Evolutionary conservation across 2,329 filamentous ascomycete genomes (phyloP), one percentile per base, ranked within the genome.

Genomic region (Rutstroemia sydowiana): DNA sequence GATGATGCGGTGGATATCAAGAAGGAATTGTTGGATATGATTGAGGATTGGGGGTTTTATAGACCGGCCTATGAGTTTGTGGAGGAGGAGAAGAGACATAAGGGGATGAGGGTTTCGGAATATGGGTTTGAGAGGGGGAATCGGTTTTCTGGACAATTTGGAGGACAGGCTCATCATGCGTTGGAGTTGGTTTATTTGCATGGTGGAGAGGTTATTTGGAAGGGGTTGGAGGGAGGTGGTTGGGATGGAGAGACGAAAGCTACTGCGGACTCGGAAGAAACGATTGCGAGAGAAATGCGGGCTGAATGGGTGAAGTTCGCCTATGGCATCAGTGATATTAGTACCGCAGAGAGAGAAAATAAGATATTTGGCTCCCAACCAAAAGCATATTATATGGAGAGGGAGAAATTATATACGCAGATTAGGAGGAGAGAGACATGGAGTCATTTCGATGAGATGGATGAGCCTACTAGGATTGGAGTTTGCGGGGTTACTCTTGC

Each of bases 141-240:
- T 14, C 50, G 47, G 3, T 55, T 56, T 13, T 2, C 8, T 16
- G 37, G 43, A 1, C 18, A 2, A 9, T 36, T 34, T 5, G n/a
- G 11, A 7, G 41, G 7, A 1, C 16, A 45, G 3, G n/a, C 44
- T 4, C 45, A 23, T 1, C 50, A 55, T 21, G 37, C 47, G 2
- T 23, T 57, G 1, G 54, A 57, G 41, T 28, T 58, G 2, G 47
- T 48, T 1, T 55, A 55, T 45, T 11, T 55, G 5, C 54, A 53
- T 47, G 49, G 54, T 7, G 34, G 45, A 18, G 41, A 32, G 3
- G 26, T 13, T 3, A 56, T 56, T 18, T 56, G 56, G 23, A 16
- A 10, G 9, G 41, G 34, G 2, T 50, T 41, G 31, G 44, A 48
- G 23, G n/a, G n/a, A n/a, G n/a, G n/a, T n/a, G n/a, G n/a, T n/a